Evolutionary conservation across 2,329 filamentous ascomycete species (phyloP).

Genomic region (Fusarium newnesense): DNA sequence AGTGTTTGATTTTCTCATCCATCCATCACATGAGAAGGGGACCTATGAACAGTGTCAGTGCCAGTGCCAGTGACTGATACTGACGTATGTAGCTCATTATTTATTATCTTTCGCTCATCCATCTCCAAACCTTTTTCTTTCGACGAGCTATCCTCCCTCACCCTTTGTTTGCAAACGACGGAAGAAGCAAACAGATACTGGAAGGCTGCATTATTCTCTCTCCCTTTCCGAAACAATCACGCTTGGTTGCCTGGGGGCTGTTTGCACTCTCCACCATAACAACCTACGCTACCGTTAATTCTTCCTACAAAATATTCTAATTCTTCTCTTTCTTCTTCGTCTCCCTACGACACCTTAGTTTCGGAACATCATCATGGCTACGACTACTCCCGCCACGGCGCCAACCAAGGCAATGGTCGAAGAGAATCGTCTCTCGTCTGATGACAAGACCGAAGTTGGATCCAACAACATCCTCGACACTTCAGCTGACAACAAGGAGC

Average conservation of each 20-base stretch:
- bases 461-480: constrained; percentile 39
- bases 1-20: background rate
- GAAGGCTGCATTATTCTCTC: background rate
- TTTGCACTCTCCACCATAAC: background rate
- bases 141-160: background rate
- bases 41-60: background rate
- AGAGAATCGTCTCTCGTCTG: constrained; percentile 43
- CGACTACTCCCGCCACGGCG: constrained; percentile 24
- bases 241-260: background rate
- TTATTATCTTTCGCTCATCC: constrained; percentile 1
- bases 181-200: constrained; percentile 12
- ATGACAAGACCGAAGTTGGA: constrained; percentile 47
- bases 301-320: background rate
- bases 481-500: constrained; percentile 23
- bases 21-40: background rate
- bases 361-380: constrained; percentile 15
- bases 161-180: background rate
- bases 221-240: background rate
- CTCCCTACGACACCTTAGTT: background rate
- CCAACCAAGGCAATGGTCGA: constrained; percentile 31
- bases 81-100: constrained; percentile 14
- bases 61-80: background rate
- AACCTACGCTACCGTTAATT: background rate
- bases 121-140: background rate
- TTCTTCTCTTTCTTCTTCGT: background rate